Evolutionary conservation across 2,329 filamentous ascomycete genomes (phyloP).

Genomic region (Trichoderma atroviride): DNA sequence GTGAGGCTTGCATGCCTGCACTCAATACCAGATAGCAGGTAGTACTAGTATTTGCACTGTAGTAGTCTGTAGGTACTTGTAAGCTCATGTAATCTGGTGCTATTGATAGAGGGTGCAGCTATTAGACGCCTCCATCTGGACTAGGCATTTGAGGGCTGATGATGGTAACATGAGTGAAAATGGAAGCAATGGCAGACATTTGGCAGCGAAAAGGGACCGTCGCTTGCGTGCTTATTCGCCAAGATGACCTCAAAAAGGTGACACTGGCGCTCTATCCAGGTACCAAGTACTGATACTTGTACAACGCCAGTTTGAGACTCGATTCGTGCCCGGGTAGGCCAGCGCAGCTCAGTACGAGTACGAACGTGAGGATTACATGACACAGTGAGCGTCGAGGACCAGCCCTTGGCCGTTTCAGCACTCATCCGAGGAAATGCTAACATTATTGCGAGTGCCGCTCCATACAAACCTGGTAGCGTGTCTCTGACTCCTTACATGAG

Average conservation of each 20-base stretch:
- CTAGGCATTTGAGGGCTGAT: not conserved
- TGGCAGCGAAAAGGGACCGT: not conserved
- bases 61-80: not conserved
- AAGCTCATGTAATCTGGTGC: not conserved
- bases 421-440: not conserved
- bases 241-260: slow-evolving; percentile 24
- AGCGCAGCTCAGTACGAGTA: not conserved
- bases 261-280: not conserved
- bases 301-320: not conserved
- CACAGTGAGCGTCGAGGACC: slow-evolving; percentile 6
- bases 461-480: not conserved
- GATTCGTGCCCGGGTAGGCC: slow-evolving; percentile 7
- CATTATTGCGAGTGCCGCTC: not conserved
- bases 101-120: not conserved
- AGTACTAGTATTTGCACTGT: not conserved
- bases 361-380: not conserved
- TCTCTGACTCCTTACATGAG: not conserved
- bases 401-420: slow-evolving; percentile 20
- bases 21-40: not conserved
- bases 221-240: slow-evolving; percentile 23
- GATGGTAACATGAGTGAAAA: not conserved
- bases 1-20: not conserved
- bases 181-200: not conserved
- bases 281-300: not conserved
- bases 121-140: not conserved